Conservation (phyloP, 2,329 filamentous ascomycete species). For the Torrubiella hemipterigena region DNA sequence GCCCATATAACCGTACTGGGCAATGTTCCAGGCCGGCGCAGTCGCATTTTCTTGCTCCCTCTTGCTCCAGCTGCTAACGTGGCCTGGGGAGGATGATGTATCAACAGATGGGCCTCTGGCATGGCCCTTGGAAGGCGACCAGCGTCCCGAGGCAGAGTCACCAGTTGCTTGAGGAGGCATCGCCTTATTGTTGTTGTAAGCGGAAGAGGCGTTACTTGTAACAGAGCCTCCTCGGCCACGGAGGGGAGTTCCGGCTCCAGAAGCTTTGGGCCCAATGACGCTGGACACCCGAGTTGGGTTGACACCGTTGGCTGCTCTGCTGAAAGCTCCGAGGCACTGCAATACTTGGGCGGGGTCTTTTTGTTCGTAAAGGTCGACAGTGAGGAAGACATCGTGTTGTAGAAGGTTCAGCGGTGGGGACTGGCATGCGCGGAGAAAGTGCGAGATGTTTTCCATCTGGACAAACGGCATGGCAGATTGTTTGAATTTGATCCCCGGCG, state of each 20-base stretch:
- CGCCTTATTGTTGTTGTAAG: slow-evolving; percentile 29
- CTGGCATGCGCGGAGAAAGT: slow-evolving; percentile 85
- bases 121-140: slow-evolving; percentile 53
- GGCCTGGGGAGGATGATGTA: slow-evolving; percentile 36
- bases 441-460: slow-evolving; percentile 98
- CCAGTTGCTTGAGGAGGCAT: slow-evolving; percentile 30
- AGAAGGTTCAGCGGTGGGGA: slow-evolving; percentile 74
- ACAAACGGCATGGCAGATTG: slow-evolving; percentile 92
- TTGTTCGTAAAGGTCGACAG: slow-evolving; percentile 87
- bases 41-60: slow-evolving; percentile 70
- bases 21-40: slow-evolving; percentile 92
- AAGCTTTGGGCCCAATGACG: slow-evolving; percentile 60
- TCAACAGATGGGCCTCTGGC: slow-evolving; percentile 37
- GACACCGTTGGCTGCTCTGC: slow-evolving; percentile 64
- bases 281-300: slow-evolving; percentile 64
- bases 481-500: slow-evolving; percentile 80
- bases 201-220: slow-evolving; percentile 46
- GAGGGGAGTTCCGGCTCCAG: slow-evolving; percentile 39
- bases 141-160: slow-evolving; percentile 40
- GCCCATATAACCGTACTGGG: slow-evolving; percentile 97
- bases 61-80: slow-evolving; percentile 83
- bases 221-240: slow-evolving; percentile 38
- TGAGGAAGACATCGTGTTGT: slow-evolving; percentile 91
- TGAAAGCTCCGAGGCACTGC: slow-evolving; percentile 87
- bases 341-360: slow-evolving; percentile 95